These are phyloP conservation scores for Phyllostachys edulis DNA, from an alignment of 176 grass and related monocot genomes.

Conservation along the genomic window DNA sequence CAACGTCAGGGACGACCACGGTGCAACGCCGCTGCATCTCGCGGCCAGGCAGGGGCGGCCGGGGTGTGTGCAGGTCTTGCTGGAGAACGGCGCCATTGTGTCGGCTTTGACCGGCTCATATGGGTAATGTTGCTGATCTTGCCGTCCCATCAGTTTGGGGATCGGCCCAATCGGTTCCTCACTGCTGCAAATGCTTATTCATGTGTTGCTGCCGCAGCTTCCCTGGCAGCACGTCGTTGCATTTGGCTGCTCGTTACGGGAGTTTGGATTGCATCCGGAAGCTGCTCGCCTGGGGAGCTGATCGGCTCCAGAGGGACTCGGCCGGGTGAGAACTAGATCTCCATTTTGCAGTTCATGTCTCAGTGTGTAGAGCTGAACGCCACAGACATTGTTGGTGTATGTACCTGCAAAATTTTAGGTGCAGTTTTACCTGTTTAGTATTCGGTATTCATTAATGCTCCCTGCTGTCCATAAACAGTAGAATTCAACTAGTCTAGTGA, in stretches of 20 bases:
- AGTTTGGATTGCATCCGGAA: conserved; percentile 80
- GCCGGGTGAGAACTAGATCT: conserved; percentile 52
- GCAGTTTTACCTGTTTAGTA: background rate
- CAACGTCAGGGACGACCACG: conserved; percentile 76
- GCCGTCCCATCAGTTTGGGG: background rate
- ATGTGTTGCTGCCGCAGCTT: conserved; percentile 46
- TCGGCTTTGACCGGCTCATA: conserved; percentile 75
- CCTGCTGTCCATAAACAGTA: background rate
- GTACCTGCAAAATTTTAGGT: background rate
- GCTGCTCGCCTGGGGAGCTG: conserved; percentile 88
- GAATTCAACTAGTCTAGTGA: background rate
- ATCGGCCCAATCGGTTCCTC: background rate
- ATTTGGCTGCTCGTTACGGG: conserved; percentile 73
- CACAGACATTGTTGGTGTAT: background rate
- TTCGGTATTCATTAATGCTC: background rate
- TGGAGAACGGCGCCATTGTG: conserved; percentile 79
- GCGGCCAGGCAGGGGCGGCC: conserved; percentile 74
- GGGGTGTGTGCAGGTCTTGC: conserved; percentile 58
- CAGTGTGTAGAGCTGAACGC: background rate
- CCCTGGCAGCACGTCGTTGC: conserved; percentile 70
- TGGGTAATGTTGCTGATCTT: conserved; percentile 43
- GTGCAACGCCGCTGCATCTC: conserved; percentile 83
- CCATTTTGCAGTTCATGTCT: background rate
- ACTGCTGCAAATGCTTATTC: background rate
- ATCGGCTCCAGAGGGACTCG: conserved; percentile 89